Conservation (phyloP, 345 rosid genomes). For the Ailanthus altissimus region DNA sequence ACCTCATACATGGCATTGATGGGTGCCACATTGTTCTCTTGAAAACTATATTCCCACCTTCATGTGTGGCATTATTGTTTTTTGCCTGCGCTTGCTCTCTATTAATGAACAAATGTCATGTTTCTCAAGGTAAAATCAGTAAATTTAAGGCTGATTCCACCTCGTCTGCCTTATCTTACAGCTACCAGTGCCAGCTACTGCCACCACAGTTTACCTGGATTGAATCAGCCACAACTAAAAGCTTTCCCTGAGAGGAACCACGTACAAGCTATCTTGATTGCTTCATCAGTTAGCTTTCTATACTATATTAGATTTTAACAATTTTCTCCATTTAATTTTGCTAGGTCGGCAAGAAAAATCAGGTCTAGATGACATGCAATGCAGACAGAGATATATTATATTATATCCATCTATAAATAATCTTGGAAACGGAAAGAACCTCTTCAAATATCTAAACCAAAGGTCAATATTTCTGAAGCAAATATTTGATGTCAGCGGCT, state of each 20-base stretch:
- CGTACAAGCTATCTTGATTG: neutral
- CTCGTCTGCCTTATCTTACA: neutral
- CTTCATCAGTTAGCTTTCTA: too few relatives aligned
- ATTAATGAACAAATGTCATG: too few relatives aligned
- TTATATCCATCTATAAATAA: neutral
- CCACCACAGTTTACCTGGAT: neutral
- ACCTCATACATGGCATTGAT: too few relatives aligned
- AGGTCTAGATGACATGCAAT: neutral
- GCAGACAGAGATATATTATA: neutral
- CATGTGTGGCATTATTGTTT: too few relatives aligned
- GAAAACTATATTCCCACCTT: too few relatives aligned
- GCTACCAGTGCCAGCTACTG: neutral
- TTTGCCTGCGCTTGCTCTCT: too few relatives aligned
- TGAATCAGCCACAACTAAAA: neutral
- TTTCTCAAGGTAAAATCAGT: neutral
- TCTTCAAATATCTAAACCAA: neutral
- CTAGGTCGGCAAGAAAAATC: too few relatives aligned
- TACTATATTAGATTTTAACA: neutral
- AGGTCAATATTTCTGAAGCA: too few relatives aligned
- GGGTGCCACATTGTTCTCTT: too few relatives aligned
- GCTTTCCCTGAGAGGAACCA: too few relatives aligned
- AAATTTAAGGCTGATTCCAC: neutral
- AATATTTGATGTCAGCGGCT: too few relatives aligned
- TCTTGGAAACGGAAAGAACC: neutral
- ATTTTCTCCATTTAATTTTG: neutral